Conservation (phyloP, 2,329 filamentous ascomycete genomes). For the Cytospora piceicola region DNA sequence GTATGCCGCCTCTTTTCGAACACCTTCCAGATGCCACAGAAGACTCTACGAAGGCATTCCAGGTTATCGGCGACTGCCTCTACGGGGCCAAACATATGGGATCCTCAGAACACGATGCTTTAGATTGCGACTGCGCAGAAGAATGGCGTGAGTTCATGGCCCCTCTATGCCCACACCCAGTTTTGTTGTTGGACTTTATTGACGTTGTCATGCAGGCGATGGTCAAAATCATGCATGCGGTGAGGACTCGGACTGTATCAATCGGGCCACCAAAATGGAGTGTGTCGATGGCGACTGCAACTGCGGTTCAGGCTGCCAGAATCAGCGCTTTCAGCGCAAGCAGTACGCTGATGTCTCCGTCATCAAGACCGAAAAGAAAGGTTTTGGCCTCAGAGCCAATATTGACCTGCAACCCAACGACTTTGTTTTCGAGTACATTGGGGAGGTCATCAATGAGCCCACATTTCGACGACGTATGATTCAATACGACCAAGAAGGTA, state of each 20-base stretch:
- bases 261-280: slow-evolving; percentile 97
- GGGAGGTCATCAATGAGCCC: slow-evolving; percentile 93
- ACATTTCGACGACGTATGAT: slow-evolving; percentile 88
- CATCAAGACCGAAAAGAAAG: slow-evolving; percentile 98
- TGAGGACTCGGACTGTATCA: slow-evolving; percentile 97
- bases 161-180: slow-evolving; percentile 30
- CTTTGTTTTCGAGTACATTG: slow-evolving; percentile 98
- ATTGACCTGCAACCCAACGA: slow-evolving; percentile 77
- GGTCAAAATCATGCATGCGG: slow-evolving; percentile 83
- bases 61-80: slow-evolving; percentile 80
- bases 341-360: slow-evolving; percentile 91
- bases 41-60: slow-evolving; percentile 76
- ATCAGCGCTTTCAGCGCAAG: slow-evolving; percentile 90
- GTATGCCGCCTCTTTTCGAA: slow-evolving; percentile 68
- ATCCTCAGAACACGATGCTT: slow-evolving; percentile 82
- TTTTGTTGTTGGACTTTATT: slow-evolving; percentile 30
- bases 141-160: slow-evolving; percentile 79
- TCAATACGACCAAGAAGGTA: slow-evolving; percentile 92
- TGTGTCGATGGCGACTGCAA: slow-evolving; percentile 82
- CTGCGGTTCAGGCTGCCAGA: slow-evolving; percentile 86
- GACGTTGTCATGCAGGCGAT: slow-evolving; percentile 49
- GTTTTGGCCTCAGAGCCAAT: slow-evolving; percentile 87
- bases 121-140: slow-evolving; percentile 94
- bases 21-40: slow-evolving; percentile 78
- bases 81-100: slow-evolving; percentile 93